Evolutionary conservation across 2,329 filamentous ascomycete species (phyloP), one percentile per base, ranked within the genome.

Genomic region (Sordariomycetes sp.): DNA sequence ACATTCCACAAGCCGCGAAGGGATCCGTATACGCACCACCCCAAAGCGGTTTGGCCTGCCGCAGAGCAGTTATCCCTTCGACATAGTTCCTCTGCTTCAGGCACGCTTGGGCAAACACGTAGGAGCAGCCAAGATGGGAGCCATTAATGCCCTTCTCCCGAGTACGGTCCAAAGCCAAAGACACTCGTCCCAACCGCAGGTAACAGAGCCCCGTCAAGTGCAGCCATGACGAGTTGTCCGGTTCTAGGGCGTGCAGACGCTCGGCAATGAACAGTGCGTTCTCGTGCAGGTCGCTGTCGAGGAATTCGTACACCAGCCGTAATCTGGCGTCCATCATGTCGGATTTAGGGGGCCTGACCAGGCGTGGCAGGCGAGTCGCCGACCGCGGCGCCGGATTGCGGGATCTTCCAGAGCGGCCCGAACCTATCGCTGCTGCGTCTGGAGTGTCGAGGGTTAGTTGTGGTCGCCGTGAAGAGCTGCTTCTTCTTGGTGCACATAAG

Each of bases 181-280:
- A 51, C 22, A 53, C n/a, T 3, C 58, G 55, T 16, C 60, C 60
- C 2, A 64, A 59, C 52, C 63, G 62, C 28, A 63, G 53, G 52
- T 60, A 63, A 34, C 54, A 58, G n/a, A 64, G 63, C 1, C 62
- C 58, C 22, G 53, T 55, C 20, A 64, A 60, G 50, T 64, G 63
- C 24, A 53, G 55, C 63, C 60, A 63, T n/a, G 61, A 46, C 22
- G 54, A 37, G 46, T 61, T 59, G 20, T 61, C 53, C 5, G 63
- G 62, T 16, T 62, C 32, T 5, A 58, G 35, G 16, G 61, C 61
- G 40, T 63, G 61, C 57, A 58, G 60, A 58, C 24, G 59, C 40
- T 58, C 56, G 12, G 51, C 43, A 22, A 58, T 34, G 56, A 58
- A 58, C 20, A 58, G 56, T 1, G 56, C 56, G 24, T 58, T 58